These are phyloP conservation scores for Xylariaceae sp. DNA, from an alignment of 2,329 filamentous ascomycete genomes.

Conservation along the genomic window DNA sequence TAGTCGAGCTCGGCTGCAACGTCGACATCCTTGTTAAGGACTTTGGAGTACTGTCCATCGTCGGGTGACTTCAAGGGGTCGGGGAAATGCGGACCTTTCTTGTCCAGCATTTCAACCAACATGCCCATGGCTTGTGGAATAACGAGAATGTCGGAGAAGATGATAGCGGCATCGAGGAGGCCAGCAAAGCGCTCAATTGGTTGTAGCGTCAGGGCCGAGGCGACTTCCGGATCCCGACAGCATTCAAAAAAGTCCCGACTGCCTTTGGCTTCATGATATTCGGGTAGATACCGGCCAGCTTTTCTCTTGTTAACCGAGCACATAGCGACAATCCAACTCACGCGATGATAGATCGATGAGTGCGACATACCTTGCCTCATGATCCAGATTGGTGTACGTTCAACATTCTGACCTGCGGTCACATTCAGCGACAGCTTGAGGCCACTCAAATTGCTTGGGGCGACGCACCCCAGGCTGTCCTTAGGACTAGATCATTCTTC, in stretches of 20 bases:
- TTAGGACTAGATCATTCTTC: conserved; percentile 87
- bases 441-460: conserved; percentile 20
- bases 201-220: conserved; percentile 89
- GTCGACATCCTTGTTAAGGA: conserved; percentile 75
- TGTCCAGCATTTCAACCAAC: conserved; percentile 97
- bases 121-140: conserved; percentile 98
- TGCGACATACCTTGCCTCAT: conserved; percentile 86
- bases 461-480: conserved; percentile 76
- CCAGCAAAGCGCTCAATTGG: conserved; percentile 88
- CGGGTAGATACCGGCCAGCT: conserved; percentile 95
- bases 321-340: neutral
- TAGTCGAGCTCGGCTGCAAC: conserved; percentile 83
- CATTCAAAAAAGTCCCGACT: conserved; percentile 93
- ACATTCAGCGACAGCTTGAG: conserved; percentile 23
- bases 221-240: conserved; percentile 88
- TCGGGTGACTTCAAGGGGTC: conserved; percentile 72
- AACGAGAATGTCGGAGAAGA: conserved; percentile 97
- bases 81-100: conserved; percentile 94
- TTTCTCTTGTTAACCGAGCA: conserved; percentile 10
- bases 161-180: conserved; percentile 93
- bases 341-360: neutral
- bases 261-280: conserved; percentile 95
- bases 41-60: conserved; percentile 75
- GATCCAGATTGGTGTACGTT: conserved; percentile 95
- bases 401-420: conserved; percentile 73